phyloP scores from a whole-genome alignment of 768 basidiomycete species.

The Hirschioporus abietinus region DNA sequence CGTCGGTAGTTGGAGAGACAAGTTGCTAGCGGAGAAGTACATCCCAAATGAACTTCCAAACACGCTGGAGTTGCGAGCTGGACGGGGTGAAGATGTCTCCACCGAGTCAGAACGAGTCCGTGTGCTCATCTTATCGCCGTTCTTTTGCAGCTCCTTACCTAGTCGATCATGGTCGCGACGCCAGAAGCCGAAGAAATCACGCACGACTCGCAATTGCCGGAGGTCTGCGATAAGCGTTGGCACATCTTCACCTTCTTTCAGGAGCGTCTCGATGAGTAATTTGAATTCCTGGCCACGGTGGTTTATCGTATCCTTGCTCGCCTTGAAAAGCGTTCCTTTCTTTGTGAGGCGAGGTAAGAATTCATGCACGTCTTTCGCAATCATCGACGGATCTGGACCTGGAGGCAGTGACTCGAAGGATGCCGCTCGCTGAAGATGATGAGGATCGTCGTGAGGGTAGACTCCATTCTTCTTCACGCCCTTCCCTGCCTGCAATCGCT shows the following conservation, averaged over 20 bases:
- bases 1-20: conserved; percentile 19
- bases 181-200: conserved; percentile 81
- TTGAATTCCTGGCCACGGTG: conserved; percentile 57
- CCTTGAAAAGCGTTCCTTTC: conserved; percentile 67
- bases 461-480: conserved; percentile 69
- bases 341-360: conserved; percentile 64
- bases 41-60: conserved; percentile 34
- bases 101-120: conserved; percentile 35
- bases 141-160: conserved; percentile 17
- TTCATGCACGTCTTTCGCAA: conserved; percentile 64
- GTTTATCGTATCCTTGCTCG: conserved; percentile 59
- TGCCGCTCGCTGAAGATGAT: conserved; percentile 42
- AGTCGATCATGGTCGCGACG: conserved; percentile 58
- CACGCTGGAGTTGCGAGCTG: conserved; percentile 35
- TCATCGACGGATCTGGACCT: conserved; percentile 71
- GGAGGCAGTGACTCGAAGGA: conserved; percentile 84
- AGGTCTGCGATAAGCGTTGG: conserved; percentile 66
- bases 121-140: conserved; percentile 17
- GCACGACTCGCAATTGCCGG: conserved; percentile 47
- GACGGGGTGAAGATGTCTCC: conserved; percentile 9
- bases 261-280: conserved; percentile 54
- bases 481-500: conserved; percentile 63
- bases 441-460: conserved; percentile 54
- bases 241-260: conserved; percentile 41
- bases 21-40: conserved; percentile 47